Evolutionary conservation across 345 rosid genomes (phyloP).

Genomic region (Pugionium dolabratum): DNA sequence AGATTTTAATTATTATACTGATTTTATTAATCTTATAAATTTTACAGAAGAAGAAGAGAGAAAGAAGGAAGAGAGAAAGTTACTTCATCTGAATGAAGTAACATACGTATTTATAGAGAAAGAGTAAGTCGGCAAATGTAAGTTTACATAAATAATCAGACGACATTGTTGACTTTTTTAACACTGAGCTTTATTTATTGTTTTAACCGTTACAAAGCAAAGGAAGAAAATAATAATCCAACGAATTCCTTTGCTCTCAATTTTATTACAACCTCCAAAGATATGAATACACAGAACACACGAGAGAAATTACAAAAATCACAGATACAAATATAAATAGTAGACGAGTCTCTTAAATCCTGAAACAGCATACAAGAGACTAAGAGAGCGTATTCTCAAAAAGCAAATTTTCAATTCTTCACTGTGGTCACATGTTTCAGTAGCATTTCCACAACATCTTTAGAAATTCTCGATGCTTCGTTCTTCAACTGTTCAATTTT

Average conservation of each 20-base stretch:
- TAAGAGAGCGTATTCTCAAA: slow-evolving; percentile 16
- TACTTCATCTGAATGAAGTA: too few species aligned
- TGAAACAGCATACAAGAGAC: slow-evolving; percentile 19
- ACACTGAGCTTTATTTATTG: not conserved
- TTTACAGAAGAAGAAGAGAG: too few species aligned
- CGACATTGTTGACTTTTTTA: too few species aligned
- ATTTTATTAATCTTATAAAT: too few species aligned
- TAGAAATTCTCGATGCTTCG: slow-evolving; percentile 62
- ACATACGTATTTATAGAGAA: too few species aligned
- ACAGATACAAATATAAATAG: slow-evolving; percentile 17
- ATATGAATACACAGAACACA: slow-evolving; percentile 25
- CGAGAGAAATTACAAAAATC: slow-evolving; percentile 2
- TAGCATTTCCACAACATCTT: slow-evolving; percentile 82
- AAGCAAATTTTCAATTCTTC: slow-evolving; percentile 52
- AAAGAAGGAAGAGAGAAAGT: too few species aligned
- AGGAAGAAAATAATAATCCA: not conserved
- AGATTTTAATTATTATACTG: too few species aligned
- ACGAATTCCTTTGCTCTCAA: slow-evolving; percentile 3
- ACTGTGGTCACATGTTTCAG: slow-evolving; percentile 81
- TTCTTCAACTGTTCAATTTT: slow-evolving; percentile 63
- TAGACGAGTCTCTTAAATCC: slow-evolving; percentile 25
- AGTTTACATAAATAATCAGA: too few species aligned
- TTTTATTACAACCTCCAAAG: slow-evolving; percentile 24
- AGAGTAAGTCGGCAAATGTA: too few species aligned
- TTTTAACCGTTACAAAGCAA: not conserved